Evolutionary conservation across 2,329 filamentous ascomycete species (phyloP), one percentile per base, ranked within the genome.

Genomic region (Talaromyces sp.): DNA sequence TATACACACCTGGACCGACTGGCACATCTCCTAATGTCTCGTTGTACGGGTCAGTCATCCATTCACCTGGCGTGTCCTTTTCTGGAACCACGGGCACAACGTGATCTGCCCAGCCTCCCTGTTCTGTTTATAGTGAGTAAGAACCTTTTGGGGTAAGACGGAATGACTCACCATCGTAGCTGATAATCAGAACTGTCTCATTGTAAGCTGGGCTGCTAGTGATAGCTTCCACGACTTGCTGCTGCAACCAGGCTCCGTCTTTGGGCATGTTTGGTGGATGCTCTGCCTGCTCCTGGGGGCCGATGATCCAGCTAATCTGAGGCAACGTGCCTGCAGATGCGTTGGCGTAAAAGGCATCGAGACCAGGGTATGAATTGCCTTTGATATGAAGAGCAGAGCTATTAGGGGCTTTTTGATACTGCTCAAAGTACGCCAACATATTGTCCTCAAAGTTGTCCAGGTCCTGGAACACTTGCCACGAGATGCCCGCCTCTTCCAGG

Each of bases 221-320:
- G 3, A 84, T 78, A 3, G 81, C 79, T 57, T 82, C 74, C 13
- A 82, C 78, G 6, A 84, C 73, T 65, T 81, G 72, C 65, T 80
- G 77, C 67, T 84, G 80, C 32, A 84, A 71, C 81, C 81, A 84
- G 3, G 75, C 81, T n/a, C 82, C 82, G 59, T 84, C 82, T 60
- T 75, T 77, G 1, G 82, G 81, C 43, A 76, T 73, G 64, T 80
- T 83, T 0, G 81, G 81, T 2, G 81, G 76, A 65, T 84, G 81
- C 66, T 84, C 82, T 0, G 79, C 81, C 2, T 84, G 71, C 62
- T 83, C 77, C 9, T 73, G 69, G 0, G 81, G 81, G 3, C 78
- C 73, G 63, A 81, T 75, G 38, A 84, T 80, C 67, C 80, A 83
- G 52, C 52, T 80, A 46, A 84, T 68, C 57, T 78, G 77, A 0